Evolutionary conservation across 768 basidiomycete genomes (phyloP).

Genomic region (Clitopilus hobsonii): DNA sequence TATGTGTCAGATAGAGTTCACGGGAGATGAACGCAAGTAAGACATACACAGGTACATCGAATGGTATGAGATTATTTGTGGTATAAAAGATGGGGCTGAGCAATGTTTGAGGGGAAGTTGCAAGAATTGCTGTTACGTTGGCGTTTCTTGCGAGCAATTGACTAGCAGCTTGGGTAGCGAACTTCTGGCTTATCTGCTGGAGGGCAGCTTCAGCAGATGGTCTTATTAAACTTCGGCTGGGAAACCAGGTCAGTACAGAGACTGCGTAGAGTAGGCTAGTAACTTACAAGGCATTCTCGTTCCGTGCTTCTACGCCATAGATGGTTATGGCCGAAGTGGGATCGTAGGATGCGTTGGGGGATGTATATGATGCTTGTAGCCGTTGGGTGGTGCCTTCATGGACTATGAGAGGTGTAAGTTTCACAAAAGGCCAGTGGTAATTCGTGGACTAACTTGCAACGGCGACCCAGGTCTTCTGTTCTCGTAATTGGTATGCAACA

Average conservation of each 20-base stretch:
- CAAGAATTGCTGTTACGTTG: slow-evolving; percentile 30
- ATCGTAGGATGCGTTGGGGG: slow-evolving; percentile 39
- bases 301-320: slow-evolving; percentile 47
- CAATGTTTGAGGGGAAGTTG: slow-evolving; percentile 46
- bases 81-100: slow-evolving; percentile 43
- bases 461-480: slow-evolving; percentile 49
- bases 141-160: slow-evolving; percentile 13
- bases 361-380: slow-evolving; percentile 29
- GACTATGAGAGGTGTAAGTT: slow-evolving; percentile 20
- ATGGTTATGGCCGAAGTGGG: slow-evolving; percentile 44
- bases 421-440: not conserved
- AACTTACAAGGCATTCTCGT: slow-evolving; percentile 57
- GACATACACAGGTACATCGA: slow-evolving; percentile 57
- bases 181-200: slow-evolving; percentile 24
- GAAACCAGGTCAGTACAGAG: slow-evolving; percentile 4
- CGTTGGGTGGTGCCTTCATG: slow-evolving; percentile 34
- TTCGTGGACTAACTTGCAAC: slow-evolving; percentile 36
- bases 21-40: not conserved
- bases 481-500: slow-evolving; percentile 35
- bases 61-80: slow-evolving; percentile 50
- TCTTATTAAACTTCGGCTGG: slow-evolving; percentile 25
- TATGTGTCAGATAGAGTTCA: not conserved
- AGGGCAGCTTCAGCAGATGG: slow-evolving; percentile 31
- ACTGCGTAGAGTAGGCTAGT: not conserved
- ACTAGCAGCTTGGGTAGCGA: slow-evolving; percentile 19